Evolutionary conservation across 2,329 filamentous ascomycete species (phyloP), one percentile per base, ranked within the genome.

Genomic region (Scedosporium apiospermum): DNA sequence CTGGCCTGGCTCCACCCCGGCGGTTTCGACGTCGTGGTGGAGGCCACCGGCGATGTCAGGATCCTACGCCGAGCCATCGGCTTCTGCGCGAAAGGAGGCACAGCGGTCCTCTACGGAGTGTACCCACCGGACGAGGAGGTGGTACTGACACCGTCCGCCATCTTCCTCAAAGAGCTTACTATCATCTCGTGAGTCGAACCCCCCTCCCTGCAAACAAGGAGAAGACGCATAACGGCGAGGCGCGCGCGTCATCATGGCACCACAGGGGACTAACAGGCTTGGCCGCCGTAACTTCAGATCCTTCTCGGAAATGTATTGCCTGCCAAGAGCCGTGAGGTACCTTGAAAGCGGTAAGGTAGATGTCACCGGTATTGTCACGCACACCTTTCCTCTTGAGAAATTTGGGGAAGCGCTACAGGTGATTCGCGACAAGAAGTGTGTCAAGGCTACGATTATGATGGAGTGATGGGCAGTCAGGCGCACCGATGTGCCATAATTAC

Each of bases 381-480:
- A 89, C 78, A 83, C 80, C 5, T 91, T 86, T 77, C 86, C 81
- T 75, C 77, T 90, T n/a, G 87, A 91, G 70, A 81, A 90, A 71
- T 90, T 86, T 81, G 84, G 78, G 57, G 84, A 89, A 71, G 88
- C 86, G 65, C 76, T 91, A 66, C 84, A 89, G 72, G 81, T 83
- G 63, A 89, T 91, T 78, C 84, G 80, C 69, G 86, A 88, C 75
- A 89, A 90, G 79, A 83, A 77, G 61, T 87, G 87, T 64, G 89
- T 91, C 71, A 91, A 91, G 79, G 87, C 87, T 61, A 86, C 85
- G 16, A 89, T 91, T 72, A 82, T 85, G 57, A 90, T 89, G 68
- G 86, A 89, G n/a, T n/a, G n/a, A n/a, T n/a, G n/a, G n/a, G n/a
- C n/a, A n/a, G n/a, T n/a, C n/a, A n/a, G n/a, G n/a, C n/a, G n/a